Conservation (phyloP, 805 yeast genomes). For the Sungouiella thailandica region DNA sequence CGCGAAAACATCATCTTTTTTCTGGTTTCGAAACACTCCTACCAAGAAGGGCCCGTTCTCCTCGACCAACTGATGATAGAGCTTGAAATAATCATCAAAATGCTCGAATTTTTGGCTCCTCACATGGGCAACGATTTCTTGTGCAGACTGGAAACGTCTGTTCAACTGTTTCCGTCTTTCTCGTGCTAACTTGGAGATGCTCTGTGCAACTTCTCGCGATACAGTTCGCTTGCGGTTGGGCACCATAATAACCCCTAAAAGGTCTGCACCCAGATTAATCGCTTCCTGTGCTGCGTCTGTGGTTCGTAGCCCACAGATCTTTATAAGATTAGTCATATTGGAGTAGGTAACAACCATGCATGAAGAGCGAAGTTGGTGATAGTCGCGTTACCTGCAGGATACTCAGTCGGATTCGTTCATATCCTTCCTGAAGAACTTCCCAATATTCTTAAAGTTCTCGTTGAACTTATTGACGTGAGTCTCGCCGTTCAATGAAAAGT, state of each 20-base stretch:
- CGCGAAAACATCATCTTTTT: constrained; percentile 52
- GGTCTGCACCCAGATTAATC: constrained; percentile 63
- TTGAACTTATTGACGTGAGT: constrained; percentile 58
- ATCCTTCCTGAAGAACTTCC: constrained; percentile 45
- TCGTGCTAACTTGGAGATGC: constrained; percentile 24
- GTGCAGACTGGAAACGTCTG: constrained; percentile 16
- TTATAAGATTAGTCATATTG: constrained; percentile 46
- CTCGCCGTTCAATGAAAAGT: constrained; percentile 49
- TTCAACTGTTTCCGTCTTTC: constrained; percentile 14
- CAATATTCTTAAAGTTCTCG: constrained; percentile 61
- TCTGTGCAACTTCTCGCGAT: constrained; percentile 22
- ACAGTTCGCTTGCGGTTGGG: constrained; percentile 78
- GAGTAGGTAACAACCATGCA: no score
- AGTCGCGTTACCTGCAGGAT: background rate
- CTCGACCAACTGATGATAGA: constrained; percentile 18
- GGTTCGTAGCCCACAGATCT: constrained; percentile 79
- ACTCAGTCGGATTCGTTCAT: constrained; percentile 3
- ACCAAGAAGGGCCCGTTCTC: constrained; percentile 65
- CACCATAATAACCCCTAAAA: constrained; percentile 82
- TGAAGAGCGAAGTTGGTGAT: no score
- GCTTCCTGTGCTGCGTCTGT: constrained; percentile 69
- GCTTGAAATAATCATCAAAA: constrained; percentile 27
- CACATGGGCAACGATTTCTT: constrained; percentile 14
- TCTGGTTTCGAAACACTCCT: constrained; percentile 88
- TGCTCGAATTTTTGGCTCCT: constrained; percentile 7